Percentiles rank a stretch among this genome's conserved stretches.
Conservation (phyloP, 1,284 basidiomycete genomes). For the Apiotrichum porosum region DNA sequence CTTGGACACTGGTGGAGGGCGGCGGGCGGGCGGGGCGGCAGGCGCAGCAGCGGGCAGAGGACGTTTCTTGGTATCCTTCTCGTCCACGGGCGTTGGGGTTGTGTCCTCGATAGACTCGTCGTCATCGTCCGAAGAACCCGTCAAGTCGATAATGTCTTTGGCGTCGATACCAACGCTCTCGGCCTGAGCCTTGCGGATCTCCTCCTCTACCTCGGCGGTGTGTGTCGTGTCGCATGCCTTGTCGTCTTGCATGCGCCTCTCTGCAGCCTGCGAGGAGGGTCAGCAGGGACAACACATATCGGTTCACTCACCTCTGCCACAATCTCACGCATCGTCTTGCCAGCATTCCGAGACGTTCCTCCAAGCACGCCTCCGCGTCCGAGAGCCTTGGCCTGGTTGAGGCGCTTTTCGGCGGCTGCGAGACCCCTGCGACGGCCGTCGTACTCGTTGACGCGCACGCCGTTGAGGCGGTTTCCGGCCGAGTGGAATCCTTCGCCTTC, state of each 20-base stretch:
- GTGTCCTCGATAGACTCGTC: too few relatives aligned
- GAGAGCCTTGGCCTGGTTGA: slow-evolving; percentile 52
- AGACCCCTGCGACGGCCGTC: slow-evolving; percentile 62
- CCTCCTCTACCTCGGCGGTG: slow-evolving; percentile 57
- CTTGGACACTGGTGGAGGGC: too few relatives aligned
- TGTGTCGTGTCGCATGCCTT: slow-evolving; percentile 57
- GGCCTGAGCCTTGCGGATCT: slow-evolving; percentile 63
- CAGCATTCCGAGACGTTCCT: slow-evolving; percentile 32
- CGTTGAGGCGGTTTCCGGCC: slow-evolving; percentile 62
- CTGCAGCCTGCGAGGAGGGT: slow-evolving; percentile 62
- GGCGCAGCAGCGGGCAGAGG: too few relatives aligned
- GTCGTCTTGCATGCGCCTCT: slow-evolving; percentile 65
- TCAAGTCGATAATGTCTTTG: slow-evolving; percentile 50
- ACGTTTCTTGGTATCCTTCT: not conserved
- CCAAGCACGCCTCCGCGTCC: slow-evolving; percentile 55
- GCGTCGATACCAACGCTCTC: slow-evolving; percentile 61
- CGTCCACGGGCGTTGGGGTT: not conserved
- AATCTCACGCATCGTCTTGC: slow-evolving; percentile 62
- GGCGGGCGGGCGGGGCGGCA: slow-evolving; percentile 10
- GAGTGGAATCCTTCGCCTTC: slow-evolving; percentile 74
- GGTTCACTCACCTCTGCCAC: slow-evolving; percentile 65
- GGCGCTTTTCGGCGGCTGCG: slow-evolving; percentile 69
- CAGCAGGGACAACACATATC: not conserved
- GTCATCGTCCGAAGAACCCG: too few relatives aligned
- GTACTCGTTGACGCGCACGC: slow-evolving; percentile 61